Conservation (phyloP, 257 asterid genomes). For the Solanum chmielewskii region DNA sequence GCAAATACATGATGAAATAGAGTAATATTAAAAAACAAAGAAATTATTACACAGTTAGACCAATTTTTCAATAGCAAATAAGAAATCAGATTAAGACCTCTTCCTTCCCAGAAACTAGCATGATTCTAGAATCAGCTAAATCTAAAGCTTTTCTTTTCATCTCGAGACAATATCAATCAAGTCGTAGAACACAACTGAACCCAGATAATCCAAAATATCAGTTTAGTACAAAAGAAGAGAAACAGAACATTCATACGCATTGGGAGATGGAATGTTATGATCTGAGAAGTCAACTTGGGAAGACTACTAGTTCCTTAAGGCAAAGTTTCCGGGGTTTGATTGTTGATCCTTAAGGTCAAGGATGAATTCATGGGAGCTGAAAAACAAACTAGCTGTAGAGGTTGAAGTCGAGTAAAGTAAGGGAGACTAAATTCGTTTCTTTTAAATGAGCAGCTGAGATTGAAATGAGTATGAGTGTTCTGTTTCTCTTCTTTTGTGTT, state of each 20-base stretch:
- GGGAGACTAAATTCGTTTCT: not conserved
- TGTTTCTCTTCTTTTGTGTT: not conserved
- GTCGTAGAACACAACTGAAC: not conserved
- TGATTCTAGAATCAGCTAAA: not conserved
- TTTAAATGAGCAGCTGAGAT: not conserved
- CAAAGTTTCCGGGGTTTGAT: too few relatives aligned
- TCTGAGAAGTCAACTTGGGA: too few relatives aligned
- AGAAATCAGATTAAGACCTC: not conserved
- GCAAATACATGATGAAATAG: constrained; percentile 6
- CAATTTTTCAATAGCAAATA: not conserved
- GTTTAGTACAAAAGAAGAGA: not conserved
- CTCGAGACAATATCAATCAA: not conserved
- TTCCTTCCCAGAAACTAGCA: not conserved
- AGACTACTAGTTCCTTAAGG: too few relatives aligned
- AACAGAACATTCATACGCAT: not conserved
- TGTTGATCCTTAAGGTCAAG: too few relatives aligned
- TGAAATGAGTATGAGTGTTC: not conserved
- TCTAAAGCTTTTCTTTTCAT: not conserved
- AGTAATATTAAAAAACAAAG: not conserved
- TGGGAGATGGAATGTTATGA: too few relatives aligned
- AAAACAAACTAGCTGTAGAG: too few relatives aligned
- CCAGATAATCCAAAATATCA: not conserved
- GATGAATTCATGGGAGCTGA: not conserved
- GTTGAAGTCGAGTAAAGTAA: too few relatives aligned
- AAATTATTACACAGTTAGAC: not conserved